Evolutionary conservation across 2,329 filamentous ascomycete genomes (phyloP).

Genomic region (Macroventuria anomochaeta): DNA sequence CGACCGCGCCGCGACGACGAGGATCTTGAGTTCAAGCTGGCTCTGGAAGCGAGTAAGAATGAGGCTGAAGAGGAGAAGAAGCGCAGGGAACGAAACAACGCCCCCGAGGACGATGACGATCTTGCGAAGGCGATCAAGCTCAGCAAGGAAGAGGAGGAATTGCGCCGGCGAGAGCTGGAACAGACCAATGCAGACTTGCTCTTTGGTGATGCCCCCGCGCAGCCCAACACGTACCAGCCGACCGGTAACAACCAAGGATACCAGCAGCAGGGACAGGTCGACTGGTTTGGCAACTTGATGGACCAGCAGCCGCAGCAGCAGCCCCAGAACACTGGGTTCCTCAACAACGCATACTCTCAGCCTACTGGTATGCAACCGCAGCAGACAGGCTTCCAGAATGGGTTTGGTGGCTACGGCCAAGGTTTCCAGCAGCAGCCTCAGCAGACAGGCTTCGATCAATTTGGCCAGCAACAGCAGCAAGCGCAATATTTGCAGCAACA

Average conservation of each 20-base stretch:
- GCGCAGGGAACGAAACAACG: conserved; percentile 65
- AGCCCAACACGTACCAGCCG: conserved; percentile 72
- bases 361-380: conserved; percentile 74
- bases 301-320: conserved; percentile 64
- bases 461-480: conserved; percentile 46
- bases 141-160: conserved; percentile 91
- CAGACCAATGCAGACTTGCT: conserved; percentile 82
- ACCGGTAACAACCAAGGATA: conserved; percentile 97
- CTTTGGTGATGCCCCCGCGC: conserved; percentile 80
- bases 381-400: conserved; percentile 71
- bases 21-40: conserved; percentile 87
- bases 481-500: conserved; percentile 60
- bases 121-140: conserved; percentile 93
- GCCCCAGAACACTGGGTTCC: conserved; percentile 70
- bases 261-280: conserved; percentile 93
- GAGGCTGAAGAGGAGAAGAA: conserved; percentile 91
- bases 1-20: conserved; percentile 68
- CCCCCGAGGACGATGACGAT: conserved; percentile 72
- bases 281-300: conserved; percentile 96
- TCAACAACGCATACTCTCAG: conserved; percentile 75
- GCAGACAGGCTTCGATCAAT: conserved; percentile 71
- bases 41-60: conserved; percentile 91
- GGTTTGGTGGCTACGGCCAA: conserved; percentile 68
- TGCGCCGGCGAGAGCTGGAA: conserved; percentile 84
- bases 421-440: conserved; percentile 60